Base-by-base conservation (phyloP, 2,329 filamentous ascomycete species). In the Ceratocystiopsis sp. region DNA sequence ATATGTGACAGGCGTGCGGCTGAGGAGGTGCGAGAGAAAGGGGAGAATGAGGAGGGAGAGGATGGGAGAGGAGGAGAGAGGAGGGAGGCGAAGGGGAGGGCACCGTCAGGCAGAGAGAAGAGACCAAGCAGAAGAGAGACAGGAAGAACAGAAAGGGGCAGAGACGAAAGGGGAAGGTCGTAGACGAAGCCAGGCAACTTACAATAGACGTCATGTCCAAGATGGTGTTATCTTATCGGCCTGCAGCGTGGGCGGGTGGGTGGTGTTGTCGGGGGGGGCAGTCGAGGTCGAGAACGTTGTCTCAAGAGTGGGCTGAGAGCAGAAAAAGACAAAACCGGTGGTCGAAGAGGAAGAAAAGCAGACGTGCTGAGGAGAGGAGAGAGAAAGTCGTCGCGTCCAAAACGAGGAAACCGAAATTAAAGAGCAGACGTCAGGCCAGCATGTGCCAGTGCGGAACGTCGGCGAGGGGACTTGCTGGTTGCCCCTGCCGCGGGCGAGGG, bases 141-240 rank as follows among this genome's bases (percentile, higher is more conserved):
- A 44, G 19, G 37, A 37, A 33, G 38, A 38, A 35, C 9, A 19
- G 21, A 38, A 37, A 17, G 9, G 15, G 25, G 7, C 18, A 15
- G 19, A n/a, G 17, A 32, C 25, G 39, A 40, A 17, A 32, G 33
- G 21, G 32, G 36, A 41, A 38, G 35, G 35, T 29, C 38, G 39
- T 25, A 11, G 29, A 37, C 42, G 35, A 14, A 14, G 44, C 4
- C 13, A 13, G 33, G 33, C 15, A 15, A 55, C 55, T 55, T 45
- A 58, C 55, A 48, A 58, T 58, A 46, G 54, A 57, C 52, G 55
- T 56, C 55, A 58, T 58, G 54, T 51, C 47, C 19, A 42, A 25
- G 45, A 17, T 48, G 43, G 34, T 41, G 45, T 40, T 46, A 45
- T 50, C 48, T 45, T 51, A 46, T 51, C 47, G 40, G 46, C 45